Base-by-base conservation (phyloP, 805 yeast genomes). In the Nakazawaea molendinolei region DNA sequence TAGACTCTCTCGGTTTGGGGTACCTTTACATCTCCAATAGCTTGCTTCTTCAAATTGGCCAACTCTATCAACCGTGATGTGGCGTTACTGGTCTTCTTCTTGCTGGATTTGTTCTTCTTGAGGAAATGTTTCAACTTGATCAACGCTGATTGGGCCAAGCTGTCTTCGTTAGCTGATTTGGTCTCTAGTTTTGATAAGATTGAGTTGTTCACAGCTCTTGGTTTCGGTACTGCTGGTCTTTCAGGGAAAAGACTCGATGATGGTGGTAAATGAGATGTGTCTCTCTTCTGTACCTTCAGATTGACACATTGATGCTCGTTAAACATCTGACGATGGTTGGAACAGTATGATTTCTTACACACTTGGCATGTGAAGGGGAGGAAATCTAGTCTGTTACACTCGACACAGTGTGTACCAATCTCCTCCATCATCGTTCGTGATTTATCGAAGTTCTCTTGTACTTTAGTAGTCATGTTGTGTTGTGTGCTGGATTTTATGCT, bases 361-460 rank as follows among this genome's bases (percentile, higher is more conserved):
- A 60, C 63, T 28, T 67, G 69, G 49, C 84, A 77, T 13, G 52
- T 53, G 48, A 65, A 76, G 13, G 84, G 84, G 20, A 77, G 55
- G 44, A 76, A 77, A 49, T 77, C 84, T 5, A 75, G 55, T 42
- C 60, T 62, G 31, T 65, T 58, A 49, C 84, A 77, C 13, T 64
- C 55, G 19, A 52, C 46, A 51, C 84, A 77, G 46, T 74, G 73
- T 39, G 66, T 53, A n/a, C 84, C 84, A 5, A 77, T 65, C 21
- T 38, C 29, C 32, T 77, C 70, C 52, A 77, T 56, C 43, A 76
- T 52, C 6, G 58, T 48, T n/a, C 42, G 26, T 12, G 43, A 41
- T 16, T 27, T 41, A 27, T 44, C 47, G 9, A 33, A 40, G 19
- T 36, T 40, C 15, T 35, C 35, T 29, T 34, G 41, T 10, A 22